Conservation (phyloP, 352 stramenopile species). For the Thalassiosira delicatula region DNA sequence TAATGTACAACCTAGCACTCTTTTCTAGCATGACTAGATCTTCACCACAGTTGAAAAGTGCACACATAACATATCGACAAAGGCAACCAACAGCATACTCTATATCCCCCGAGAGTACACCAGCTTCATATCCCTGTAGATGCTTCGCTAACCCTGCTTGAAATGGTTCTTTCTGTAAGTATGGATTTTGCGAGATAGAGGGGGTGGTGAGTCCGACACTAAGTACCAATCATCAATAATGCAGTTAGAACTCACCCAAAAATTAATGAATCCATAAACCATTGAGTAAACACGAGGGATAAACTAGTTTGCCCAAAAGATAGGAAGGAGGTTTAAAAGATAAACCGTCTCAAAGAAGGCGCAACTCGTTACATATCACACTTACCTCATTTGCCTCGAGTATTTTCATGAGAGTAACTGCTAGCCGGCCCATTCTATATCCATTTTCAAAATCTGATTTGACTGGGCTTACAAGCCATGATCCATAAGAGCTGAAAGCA, state of each 20-base stretch:
- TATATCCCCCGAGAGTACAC: constrained; percentile 27
- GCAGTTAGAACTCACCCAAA: constrained; percentile 38
- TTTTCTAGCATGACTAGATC: constrained; percentile 11
- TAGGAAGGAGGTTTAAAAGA: too few relatives aligned
- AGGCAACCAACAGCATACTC: constrained; percentile 39
- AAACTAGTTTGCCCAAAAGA: constrained; percentile 9
- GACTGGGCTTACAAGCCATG: constrained; percentile 38
- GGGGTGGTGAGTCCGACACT: too few relatives aligned
- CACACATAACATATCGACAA: constrained; percentile 20
- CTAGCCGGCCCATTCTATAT: constrained; percentile 57
- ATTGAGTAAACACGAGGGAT: constrained; percentile 45
- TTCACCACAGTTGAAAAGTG: constrained; percentile 42
- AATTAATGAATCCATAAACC: constrained; percentile 49
- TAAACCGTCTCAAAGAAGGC: too few relatives aligned
- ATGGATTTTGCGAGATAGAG: too few relatives aligned
- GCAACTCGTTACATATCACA: too few relatives aligned
- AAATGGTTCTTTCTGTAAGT: constrained; percentile 39
- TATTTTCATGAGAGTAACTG: constrained; percentile 54
- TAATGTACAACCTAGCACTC: constrained; percentile 21
- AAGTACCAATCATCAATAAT: too few relatives aligned
- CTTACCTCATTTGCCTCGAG: constrained; percentile 38
- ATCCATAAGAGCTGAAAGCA: constrained; percentile 55
- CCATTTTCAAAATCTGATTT: constrained; percentile 43
- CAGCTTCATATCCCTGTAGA: constrained; percentile 45
- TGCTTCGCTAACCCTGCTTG: constrained; percentile 42